phyloP scores from a whole-genome alignment of 805 yeast species.

The Lachancea sp. region DNA sequence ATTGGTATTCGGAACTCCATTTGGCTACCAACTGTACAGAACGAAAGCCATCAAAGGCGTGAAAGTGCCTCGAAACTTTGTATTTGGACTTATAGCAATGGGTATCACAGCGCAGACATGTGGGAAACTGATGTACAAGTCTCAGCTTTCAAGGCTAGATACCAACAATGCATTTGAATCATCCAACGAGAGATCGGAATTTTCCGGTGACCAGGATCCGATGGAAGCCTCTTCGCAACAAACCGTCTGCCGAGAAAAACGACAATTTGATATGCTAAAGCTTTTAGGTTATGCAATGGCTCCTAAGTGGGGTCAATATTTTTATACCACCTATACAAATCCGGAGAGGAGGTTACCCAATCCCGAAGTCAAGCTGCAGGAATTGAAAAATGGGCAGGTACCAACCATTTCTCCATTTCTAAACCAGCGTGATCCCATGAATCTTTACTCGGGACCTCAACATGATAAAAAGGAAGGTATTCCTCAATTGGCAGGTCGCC shows the following conservation, averaged over 20 bases:
- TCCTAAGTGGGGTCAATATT: constrained; percentile 47
- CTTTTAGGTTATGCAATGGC: constrained; percentile 32
- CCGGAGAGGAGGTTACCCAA: constrained; percentile 49
- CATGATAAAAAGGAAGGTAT: constrained; percentile 18
- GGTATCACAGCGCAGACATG: constrained; percentile 31
- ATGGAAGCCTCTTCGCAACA: constrained; percentile 4
- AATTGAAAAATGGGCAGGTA: constrained; percentile 17
- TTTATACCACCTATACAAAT: constrained; percentile 43
- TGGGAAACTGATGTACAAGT: constrained; percentile 30
- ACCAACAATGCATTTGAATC: constrained; percentile 25
- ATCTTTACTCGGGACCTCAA: constrained; percentile 32
- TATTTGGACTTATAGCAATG: constrained; percentile 39
- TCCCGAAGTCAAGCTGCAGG: constrained; percentile 40
- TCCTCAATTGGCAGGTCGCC: constrained; percentile 6
- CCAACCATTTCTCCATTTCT: constrained; percentile 19
- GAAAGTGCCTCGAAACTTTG: constrained; percentile 37
- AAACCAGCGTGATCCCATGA: constrained; percentile 36
- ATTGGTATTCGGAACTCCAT: constrained; percentile 40
- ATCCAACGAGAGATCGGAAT: constrained; percentile 5
- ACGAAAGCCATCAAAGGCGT: constrained; percentile 35
- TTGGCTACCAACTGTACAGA: constrained; percentile 31
- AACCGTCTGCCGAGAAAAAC: constrained; percentile 12
- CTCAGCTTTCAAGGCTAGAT: constrained; percentile 25
- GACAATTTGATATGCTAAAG: constrained; percentile 32
- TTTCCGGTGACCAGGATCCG: constrained; percentile 1